Base-by-base conservation (phyloP, 345 rosid genomes). In the Populus tremula region DNA sequence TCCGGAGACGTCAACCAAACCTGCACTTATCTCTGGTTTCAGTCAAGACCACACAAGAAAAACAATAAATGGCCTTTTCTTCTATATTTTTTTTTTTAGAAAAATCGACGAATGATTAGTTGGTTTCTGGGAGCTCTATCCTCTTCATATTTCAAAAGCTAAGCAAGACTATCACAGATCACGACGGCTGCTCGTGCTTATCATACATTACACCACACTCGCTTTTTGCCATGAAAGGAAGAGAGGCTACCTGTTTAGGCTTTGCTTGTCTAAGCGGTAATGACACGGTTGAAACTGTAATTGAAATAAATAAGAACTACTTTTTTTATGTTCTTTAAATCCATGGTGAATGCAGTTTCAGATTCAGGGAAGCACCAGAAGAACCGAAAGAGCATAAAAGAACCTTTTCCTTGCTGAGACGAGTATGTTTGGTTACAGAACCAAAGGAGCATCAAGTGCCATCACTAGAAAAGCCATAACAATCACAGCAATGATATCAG, bases 21-120 rank as follows among this genome's bases (percentile, higher is more conserved):
- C 76, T 70, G 63, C 17, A 25, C 76, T 54, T 67, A 78, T 81
- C 76, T 47, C 69, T 53, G 38, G 35, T 17, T 77, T 71, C 75
- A 73, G 76, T 69, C 65, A 54, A 20, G 31, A 63, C 49, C 72
- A 61, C 59, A 2, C 64, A 33, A n/a, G 61, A 29, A 16, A 47
- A 67, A 38, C 1, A 18, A 63, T 6, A 27, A 27, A 27, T 16
- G 62, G 6, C 23, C 43, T 3, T 3, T 69, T 1, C 64, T 71
- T 64, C 63, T 33, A 33, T 33, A 33, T 25, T 25, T 5, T 49
- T 25, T 5, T 49, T 35, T 12, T n/a, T 3, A 21, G 8, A 38
- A 33, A 12, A 49, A 66, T 10, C 20, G 16, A 23, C 20, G 8
- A 8, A 12, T 4, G 63, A 7, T 53, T 53, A 53, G 7, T 18